A percentile compares a stretch with the other conserved stretches of the same genome.
Evolutionary conservation across 208 protist genomes (phyloP).

Genomic region (Wallacemonas sp.): DNA sequence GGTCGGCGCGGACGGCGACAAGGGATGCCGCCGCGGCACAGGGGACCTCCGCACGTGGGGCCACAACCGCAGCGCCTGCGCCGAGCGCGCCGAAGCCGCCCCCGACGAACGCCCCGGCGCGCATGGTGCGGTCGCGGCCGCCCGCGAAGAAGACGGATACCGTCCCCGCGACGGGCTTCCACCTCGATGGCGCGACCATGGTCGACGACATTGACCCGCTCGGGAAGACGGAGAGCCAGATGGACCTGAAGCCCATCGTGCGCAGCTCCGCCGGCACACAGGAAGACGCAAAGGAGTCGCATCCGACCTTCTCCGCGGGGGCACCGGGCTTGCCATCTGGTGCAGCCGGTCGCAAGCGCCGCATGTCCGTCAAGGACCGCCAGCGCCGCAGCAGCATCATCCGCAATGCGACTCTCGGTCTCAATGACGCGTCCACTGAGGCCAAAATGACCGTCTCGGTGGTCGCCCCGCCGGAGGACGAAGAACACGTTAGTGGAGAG

Average conservation of each 20-base stretch:
- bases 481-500: neutral
- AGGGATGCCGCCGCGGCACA: neutral
- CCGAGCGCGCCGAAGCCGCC: neutral
- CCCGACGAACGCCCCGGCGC: neutral
- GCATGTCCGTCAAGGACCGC: slow-evolving; percentile 13
- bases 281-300: neutral
- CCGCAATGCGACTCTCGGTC: slow-evolving; percentile 8
- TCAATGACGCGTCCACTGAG: neutral
- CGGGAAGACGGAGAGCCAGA: neutral
- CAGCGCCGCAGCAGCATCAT: slow-evolving; percentile 16
- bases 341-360: neutral
- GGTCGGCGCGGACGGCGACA: neutral
- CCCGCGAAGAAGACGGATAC: neutral
- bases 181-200: neutral
- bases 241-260: slow-evolving; percentile 1
- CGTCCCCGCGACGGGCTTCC: neutral
- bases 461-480: neutral
- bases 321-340: slow-evolving; percentile 4
- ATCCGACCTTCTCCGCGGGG: slow-evolving; percentile 4
- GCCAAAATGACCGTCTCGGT: neutral
- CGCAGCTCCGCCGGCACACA: neutral
- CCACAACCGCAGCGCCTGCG: neutral
- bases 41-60: neutral
- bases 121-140: neutral
- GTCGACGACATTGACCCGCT: slow-evolving; percentile 14